These are phyloP conservation scores for Microbotryomycetes sp. DNA, from an alignment of 1,284 basidiomycete species.

Conservation along the genomic window DNA sequence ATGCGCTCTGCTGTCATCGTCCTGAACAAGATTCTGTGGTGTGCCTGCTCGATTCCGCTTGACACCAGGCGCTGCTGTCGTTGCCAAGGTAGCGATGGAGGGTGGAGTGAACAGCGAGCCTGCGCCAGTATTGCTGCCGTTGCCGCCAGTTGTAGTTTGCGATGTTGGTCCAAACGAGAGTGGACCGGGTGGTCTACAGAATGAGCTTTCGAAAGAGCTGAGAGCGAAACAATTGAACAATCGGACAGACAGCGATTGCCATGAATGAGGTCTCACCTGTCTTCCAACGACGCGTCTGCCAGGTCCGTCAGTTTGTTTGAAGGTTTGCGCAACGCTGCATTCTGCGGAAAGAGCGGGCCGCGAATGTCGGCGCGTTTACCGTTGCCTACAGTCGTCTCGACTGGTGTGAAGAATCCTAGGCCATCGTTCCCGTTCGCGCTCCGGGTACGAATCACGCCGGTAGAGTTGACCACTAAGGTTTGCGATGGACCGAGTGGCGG, in stretches of 20 bases:
- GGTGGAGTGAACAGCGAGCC: slow-evolving; percentile 24
- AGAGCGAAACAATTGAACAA: neutral
- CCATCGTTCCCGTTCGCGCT: neutral
- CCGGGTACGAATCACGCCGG: neutral
- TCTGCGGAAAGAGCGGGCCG: neutral
- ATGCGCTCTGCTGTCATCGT: neutral
- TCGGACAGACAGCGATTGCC: slow-evolving; percentile 2
- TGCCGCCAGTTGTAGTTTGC: neutral
- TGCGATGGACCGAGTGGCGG: slow-evolving; percentile 19
- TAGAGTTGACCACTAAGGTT: slow-evolving; percentile 18
- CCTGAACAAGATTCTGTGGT: neutral
- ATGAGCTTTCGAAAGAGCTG: slow-evolving; percentile 25
- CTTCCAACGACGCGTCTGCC: neutral
- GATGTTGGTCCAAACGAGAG: slow-evolving; percentile 3
- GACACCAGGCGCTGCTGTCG: slow-evolving; percentile 20
- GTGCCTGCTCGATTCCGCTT: slow-evolving; percentile 23
- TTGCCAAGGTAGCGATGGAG: neutral
- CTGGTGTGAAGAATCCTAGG: slow-evolving; percentile 19
- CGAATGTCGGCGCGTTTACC: neutral
- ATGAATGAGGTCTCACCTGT: neutral
- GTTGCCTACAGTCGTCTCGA: slow-evolving; percentile 2
- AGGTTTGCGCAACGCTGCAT: neutral
- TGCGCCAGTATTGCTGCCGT: neutral
- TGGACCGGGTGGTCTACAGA: slow-evolving; percentile 14
- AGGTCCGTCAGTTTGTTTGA: neutral